phyloP scores from a whole-genome alignment of 495 filamentous ascomycete species.

The Sordaria brevicollis region DNA sequence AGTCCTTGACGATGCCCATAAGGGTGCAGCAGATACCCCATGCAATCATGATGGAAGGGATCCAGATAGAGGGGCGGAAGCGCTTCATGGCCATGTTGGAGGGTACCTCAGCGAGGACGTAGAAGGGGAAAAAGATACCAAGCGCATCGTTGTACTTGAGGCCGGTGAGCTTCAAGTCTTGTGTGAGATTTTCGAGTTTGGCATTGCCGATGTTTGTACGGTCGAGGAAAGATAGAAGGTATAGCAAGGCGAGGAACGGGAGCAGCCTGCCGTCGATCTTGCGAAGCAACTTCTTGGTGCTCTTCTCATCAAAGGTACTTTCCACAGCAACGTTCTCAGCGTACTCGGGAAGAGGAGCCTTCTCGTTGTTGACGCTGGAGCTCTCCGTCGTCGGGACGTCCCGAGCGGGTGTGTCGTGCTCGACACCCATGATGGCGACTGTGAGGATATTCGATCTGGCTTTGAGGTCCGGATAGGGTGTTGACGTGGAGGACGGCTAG shows the following conservation, averaged over 20 bases:
- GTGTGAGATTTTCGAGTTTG: slow-evolving; percentile 56
- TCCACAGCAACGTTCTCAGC: slow-evolving; percentile 10
- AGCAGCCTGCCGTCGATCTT: slow-evolving; percentile 41
- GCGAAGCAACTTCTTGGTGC: slow-evolving; percentile 34
- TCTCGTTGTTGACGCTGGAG: slow-evolving; percentile 22
- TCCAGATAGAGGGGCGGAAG: slow-evolving; percentile 51
- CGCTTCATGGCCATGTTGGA: slow-evolving; percentile 61
- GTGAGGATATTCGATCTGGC: background rate
- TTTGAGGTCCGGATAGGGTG: background rate
- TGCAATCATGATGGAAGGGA: slow-evolving; percentile 45
- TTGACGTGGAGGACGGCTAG: background rate
- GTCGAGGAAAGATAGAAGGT: slow-evolving; percentile 66
- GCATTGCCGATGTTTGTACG: slow-evolving; percentile 74
- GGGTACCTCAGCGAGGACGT: slow-evolving; percentile 65
- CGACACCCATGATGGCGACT: slow-evolving; percentile 13
- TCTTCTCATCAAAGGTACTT: slow-evolving; percentile 14
- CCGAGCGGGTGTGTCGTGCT: slow-evolving; percentile 10
- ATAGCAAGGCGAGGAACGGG: slow-evolving; percentile 43
- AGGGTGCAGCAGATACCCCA: slow-evolving; percentile 48
- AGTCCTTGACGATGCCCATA: slow-evolving; percentile 69
- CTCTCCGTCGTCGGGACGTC: slow-evolving; percentile 20
- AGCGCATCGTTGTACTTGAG: slow-evolving; percentile 62
- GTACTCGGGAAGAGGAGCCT: slow-evolving; percentile 2
- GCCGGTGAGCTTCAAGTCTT: slow-evolving; percentile 48
- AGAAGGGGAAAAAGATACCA: slow-evolving; percentile 78